Base-by-base conservation (phyloP, 75 land plant genomes). In the Selaginella tamariscina region DNA sequence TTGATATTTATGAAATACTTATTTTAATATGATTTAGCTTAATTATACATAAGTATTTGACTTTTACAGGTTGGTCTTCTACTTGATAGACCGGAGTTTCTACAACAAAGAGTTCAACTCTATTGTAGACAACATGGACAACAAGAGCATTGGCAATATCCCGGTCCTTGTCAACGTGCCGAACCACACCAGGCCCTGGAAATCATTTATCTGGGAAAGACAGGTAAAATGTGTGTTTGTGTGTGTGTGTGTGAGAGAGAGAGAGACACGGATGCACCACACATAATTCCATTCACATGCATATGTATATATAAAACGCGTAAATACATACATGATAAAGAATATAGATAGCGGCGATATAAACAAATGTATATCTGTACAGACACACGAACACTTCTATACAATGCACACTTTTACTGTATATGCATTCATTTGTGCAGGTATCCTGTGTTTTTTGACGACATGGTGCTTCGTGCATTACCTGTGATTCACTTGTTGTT, bases 141-240 rank as follows among this genome's bases (percentile, higher is more conserved):
- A 28, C 78, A 82, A 57, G 99, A 89, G 71, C 88, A 95, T 63
- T 95, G 96, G 99, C 69, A 74, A 32, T 73, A 75, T 33, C 29
- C 73, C 75, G 91, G 86, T 57, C 80, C 77, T 57, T 85, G 83
- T 68, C 85, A 82, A 56, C 84, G 88, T 57, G 71, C 65, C 67
- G 96, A 95, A 30, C 78, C 86, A 70, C 96, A 85, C 29, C 86
- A 85, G 68, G 88, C 83, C 32, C 86, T 75, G 99, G 99, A 29
- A 82, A 76, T 67, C 91, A 95, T 76, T 82, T 95, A 23, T 83
- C 91, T 11, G 85, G 99, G 77, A 95, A 90, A 78, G 96, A 89
- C 63, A 78, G 87, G 90, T 87, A 39, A 5, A 15, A 39, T 39
- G n/a, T n/a, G n/a, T n/a, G n/a, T n/a, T n/a, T n/a, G n/a, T n/a